Base-by-base conservation (phyloP, 2,329 filamentous ascomycete genomes). In the Diaporthe ilicicola region DNA sequence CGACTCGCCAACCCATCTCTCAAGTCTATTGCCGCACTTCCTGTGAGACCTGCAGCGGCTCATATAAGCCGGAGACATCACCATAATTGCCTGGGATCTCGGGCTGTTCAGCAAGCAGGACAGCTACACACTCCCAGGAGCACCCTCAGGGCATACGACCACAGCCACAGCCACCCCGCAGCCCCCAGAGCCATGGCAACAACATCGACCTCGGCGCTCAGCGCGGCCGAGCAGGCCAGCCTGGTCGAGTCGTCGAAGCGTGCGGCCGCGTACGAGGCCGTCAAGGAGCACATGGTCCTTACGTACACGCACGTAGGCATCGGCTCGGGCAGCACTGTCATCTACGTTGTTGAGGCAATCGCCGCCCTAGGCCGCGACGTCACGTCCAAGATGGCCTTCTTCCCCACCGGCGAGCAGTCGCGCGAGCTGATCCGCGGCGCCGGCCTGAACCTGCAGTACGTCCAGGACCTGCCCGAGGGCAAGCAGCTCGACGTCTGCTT, bases 391-490 rank as follows among this genome's bases (percentile, higher is more conserved):
- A 97, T 97, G 85, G 91, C 89, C 78, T 99, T 98, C 82, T 88
- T 97, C 37, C 95, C 96, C 8, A 99, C 96, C 0, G 96, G 96
- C 29, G 95, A 92, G 84, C 94, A 97, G 80, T 96, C 93, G 53
- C 94, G 94, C 75, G 92, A 94, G 76, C 89, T 98, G 67, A 97
- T 99, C 78, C 88, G 94, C 73, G 84, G 87, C 61, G 93, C 94
- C 24, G 93, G 94, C 2, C 85, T 98, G 69, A 89, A 88, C 29
- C 90, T 96, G 15, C 89, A 94, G 68, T 90, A 91, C 75, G 93
- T 97, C 76, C 92, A 95, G 77, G 89, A 92, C 72, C 84, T 97
- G 70, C 82, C 83, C 42, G 81, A 84, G n/a, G 81, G 83, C 55
- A 78, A 82, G 71, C 82, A 91, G 79, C 87, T 99, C 34, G 95